Evolutionary conservation across 2,329 filamentous ascomycete genomes (phyloP), one percentile per base, ranked within the genome.

Genomic region (Niveomyces coronatus): DNA sequence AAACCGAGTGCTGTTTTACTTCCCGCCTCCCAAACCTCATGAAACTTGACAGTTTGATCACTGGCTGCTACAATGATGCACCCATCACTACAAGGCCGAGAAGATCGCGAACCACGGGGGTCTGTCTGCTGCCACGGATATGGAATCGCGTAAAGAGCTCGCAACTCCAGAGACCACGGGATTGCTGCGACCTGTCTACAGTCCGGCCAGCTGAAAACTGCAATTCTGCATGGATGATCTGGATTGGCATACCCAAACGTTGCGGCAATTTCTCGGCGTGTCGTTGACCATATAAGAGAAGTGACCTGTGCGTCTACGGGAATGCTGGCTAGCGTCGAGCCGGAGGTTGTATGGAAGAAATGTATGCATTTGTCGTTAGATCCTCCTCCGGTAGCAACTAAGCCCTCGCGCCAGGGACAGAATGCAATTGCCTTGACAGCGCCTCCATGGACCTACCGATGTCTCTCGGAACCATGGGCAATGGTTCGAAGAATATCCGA

Each of bases 401-500:
- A 70, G 4, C 82, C 83, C 17, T 83, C 76, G 40, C 89, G 83
- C 89, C 88, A 98, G 0, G 91, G 89, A 45, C 89, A 94, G 60
- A 96, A 96, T 2, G 91, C 87, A 49, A 96, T 91, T 22, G 91
- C 91, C 60, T 98, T 98, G 47, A 96, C 84, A 3, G 91, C 91
- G 1, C 89, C 89, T 18, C 76, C 76, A 55, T 98, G 86, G 9
- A 68, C 58, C 74, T 86, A 91, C 22, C 72, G 72, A 55, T 94
- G 78, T 49, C 73, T 80, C 50, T 83, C 76, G 20, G 68, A 62
- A 6, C 75, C 75, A 5, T 61, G 52, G 3, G 63, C 63, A 18
- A 85, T 58, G 17, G 66, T 61, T 14, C 69, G 62, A 16, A 71
- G 62, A 22, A 52, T 56, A 10, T 56, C 60, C 7, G 47, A 46